Evolutionary conservation across 2,329 filamentous ascomycete genomes (phyloP).

Genomic region (Botrytis squamosa): DNA sequence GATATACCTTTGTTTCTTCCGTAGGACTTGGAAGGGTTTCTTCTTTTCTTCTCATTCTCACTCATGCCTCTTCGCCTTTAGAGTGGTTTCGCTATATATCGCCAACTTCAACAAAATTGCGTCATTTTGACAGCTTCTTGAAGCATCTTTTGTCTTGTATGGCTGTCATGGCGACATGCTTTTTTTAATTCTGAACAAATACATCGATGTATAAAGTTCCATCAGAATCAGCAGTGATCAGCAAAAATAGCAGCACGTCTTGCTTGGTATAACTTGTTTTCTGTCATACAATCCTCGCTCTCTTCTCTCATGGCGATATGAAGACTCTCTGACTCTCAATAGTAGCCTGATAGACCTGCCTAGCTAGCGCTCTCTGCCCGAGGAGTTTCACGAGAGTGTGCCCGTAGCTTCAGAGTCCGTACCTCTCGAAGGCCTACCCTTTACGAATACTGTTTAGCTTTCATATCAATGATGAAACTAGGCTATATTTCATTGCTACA

Average conservation of each 20-base stretch:
- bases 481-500: background rate
- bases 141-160: background rate
- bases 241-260: background rate
- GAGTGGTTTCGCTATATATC: conserved; percentile 2
- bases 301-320: background rate
- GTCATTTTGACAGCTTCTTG: background rate
- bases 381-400: background rate
- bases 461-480: background rate
- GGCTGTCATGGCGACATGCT: background rate
- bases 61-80: background rate
- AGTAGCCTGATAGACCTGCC: background rate
- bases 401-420: background rate
- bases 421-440: background rate
- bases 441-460: background rate
- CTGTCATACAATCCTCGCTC: background rate
- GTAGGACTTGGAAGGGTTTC: background rate
- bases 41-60: background rate
- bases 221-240: background rate
- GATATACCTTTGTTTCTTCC: background rate
- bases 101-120: background rate
- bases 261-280: background rate
- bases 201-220: background rate
- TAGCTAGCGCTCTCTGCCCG: background rate
- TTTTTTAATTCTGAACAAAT: too few relatives aligned
- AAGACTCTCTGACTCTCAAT: background rate